Conservation (phyloP, 2,329 filamentous ascomycete genomes). For the Huntiella moniliformis region DNA sequence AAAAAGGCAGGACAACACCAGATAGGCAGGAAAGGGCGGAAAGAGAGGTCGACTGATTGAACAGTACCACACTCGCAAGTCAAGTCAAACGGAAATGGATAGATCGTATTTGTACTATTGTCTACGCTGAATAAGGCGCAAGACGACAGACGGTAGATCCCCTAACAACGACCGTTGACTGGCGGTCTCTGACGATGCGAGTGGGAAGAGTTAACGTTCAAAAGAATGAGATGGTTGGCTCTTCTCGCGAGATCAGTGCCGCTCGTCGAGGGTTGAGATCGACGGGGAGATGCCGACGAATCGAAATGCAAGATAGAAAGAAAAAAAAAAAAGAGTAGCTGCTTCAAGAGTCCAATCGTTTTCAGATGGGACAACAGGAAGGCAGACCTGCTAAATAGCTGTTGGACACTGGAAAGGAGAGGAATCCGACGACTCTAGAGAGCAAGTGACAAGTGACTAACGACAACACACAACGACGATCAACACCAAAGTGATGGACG, state of each 20-base stretch:
- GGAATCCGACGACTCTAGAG: background rate
- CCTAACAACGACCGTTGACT: conserved; percentile 11
- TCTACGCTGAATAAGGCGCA: conserved; percentile 11
- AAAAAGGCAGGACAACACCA: background rate
- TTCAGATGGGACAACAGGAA: conserved; percentile 5
- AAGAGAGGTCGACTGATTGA: background rate
- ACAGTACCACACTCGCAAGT: conserved; percentile 11
- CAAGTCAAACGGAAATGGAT: conserved; percentile 12
- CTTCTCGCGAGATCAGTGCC: conserved; percentile 13
- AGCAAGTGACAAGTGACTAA: conserved; percentile 5
- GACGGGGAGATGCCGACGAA: conserved; percentile 11
- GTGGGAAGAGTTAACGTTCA: conserved; percentile 12
- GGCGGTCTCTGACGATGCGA: conserved; percentile 12
- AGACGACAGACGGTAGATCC: conserved; percentile 12
- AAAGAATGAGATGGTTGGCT: conserved; percentile 10
- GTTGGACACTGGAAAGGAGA: background rate
- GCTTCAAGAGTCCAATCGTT: conserved; percentile 3
- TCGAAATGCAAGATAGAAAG: conserved; percentile 9
- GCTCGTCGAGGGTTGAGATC: conserved; percentile 11
- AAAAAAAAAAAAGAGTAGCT: background rate
- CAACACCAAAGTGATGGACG: conserved; percentile 5
- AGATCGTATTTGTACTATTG: conserved; percentile 12
- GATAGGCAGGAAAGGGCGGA: background rate
- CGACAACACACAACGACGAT: conserved; percentile 4
- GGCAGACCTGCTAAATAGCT: background rate